phyloP scores from a whole-genome alignment of 441 rosid species.

The Erodium moschatum region DNA sequence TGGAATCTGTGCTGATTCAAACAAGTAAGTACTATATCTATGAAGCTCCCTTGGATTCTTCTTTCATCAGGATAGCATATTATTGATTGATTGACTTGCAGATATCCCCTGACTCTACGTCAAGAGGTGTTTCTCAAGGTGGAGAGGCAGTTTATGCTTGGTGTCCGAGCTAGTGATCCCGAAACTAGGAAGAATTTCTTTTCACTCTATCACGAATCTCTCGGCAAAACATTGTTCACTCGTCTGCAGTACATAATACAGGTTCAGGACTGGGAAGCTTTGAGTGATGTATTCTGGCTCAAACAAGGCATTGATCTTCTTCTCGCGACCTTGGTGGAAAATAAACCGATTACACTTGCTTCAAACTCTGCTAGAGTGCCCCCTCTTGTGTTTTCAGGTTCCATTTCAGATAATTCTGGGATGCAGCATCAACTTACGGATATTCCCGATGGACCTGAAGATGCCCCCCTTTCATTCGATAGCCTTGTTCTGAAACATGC shows the following conservation, averaged over 20 bases:
- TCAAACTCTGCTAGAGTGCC: constrained; percentile 87
- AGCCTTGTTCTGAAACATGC: constrained; percentile 69
- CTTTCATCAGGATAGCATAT: constrained; percentile 14
- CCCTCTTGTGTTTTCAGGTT: constrained; percentile 47
- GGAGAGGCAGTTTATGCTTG: constrained; percentile 95
- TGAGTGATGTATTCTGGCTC: constrained; percentile 98
- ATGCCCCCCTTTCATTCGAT: constrained; percentile 62
- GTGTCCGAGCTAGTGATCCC: constrained; percentile 93
- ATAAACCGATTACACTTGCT: constrained; percentile 84
- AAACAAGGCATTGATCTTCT: constrained; percentile 99
- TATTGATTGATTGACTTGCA: constrained; percentile 32
- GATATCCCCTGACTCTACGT: constrained; percentile 54
- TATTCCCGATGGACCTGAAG: constrained; percentile 56
- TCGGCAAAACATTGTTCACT: constrained; percentile 61
- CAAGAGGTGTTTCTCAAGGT: constrained; percentile 94
- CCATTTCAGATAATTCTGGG: constrained; percentile 50
- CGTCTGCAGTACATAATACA: constrained; percentile 83
- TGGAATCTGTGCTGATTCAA: constrained; percentile 80
- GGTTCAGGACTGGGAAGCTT: constrained; percentile 94
- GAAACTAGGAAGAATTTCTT: constrained; percentile 80
- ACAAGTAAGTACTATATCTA: constrained; percentile 42
- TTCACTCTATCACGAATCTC: constrained; percentile 74
- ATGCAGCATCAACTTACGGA: constrained; percentile 49
- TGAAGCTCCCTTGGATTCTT: constrained; percentile 11
- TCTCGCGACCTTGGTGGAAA: constrained; percentile 77